Conservation (phyloP, 805 yeast species). For the Lipomyces yamanashiensis region DNA sequence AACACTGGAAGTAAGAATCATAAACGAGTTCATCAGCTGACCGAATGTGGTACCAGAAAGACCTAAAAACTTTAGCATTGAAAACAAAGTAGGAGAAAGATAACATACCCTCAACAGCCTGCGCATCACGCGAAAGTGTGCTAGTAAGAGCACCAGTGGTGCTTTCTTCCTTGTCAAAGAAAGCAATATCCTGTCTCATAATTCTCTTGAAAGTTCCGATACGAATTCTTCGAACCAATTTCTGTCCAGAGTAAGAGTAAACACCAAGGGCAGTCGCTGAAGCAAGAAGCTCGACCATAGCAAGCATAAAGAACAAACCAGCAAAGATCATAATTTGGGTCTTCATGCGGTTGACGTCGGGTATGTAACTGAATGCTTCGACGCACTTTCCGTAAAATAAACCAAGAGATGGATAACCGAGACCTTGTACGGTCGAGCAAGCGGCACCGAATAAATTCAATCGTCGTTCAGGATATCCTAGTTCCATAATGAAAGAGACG, state of each 20-base stretch:
- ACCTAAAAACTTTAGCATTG: background rate
- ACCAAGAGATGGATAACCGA: constrained; percentile 48
- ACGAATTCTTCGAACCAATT: constrained; percentile 39
- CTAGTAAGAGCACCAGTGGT: constrained; percentile 41
- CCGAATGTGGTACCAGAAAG: constrained; percentile 41
- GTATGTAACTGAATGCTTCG: constrained; percentile 39
- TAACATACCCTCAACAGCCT: constrained; percentile 35
- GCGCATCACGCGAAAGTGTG: constrained; percentile 42
- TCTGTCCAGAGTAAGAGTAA: constrained; percentile 32
- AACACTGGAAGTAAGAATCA: constrained; percentile 42
- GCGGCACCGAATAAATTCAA: constrained; percentile 9
- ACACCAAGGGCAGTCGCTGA: constrained; percentile 13
- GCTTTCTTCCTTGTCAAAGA: constrained; percentile 41
- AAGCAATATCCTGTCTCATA: constrained; percentile 41
- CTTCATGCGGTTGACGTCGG: constrained; percentile 37
- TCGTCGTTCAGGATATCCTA: constrained; percentile 18
- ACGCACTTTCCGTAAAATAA: constrained; percentile 48
- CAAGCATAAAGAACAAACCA: constrained; percentile 37
- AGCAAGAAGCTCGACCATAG: constrained; percentile 38
- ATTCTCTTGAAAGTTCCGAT: constrained; percentile 35
- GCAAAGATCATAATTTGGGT: constrained; percentile 42
- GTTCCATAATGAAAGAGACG: constrained; percentile 10
- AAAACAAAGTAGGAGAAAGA: background rate
- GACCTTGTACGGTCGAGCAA: constrained; percentile 44
- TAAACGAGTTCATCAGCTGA: constrained; percentile 44